phyloP scores from a whole-genome alignment of 352 stramenopile species.

The Aphanomyces euteiches region DNA sequence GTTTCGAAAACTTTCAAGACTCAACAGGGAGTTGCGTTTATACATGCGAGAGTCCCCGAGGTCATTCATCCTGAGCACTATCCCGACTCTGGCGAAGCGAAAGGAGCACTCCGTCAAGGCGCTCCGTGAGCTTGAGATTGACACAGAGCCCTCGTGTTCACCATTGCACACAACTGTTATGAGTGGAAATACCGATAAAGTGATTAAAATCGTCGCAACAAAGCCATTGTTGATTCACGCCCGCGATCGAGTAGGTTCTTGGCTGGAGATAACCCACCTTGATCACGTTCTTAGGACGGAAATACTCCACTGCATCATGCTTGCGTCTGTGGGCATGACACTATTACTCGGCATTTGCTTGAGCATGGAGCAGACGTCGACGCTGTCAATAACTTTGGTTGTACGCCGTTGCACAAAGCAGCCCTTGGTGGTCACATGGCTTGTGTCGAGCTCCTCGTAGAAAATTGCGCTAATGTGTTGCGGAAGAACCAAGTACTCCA shows the following conservation, averaged over 20 bases:
- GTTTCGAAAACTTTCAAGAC: no score
- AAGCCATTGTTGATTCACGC: background rate
- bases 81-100: background rate
- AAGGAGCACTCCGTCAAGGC: background rate
- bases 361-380: slow-evolving; percentile 73
- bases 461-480: slow-evolving; percentile 14
- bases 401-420: slow-evolving; percentile 65
- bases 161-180: slow-evolving; percentile 13
- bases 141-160: slow-evolving; percentile 2
- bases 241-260: background rate
- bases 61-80: slow-evolving; percentile 4
- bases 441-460: slow-evolving; percentile 18
- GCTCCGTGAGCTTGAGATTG: background rate
- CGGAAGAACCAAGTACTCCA: slow-evolving; percentile 9
- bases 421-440: slow-evolving; percentile 18
- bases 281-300: background rate
- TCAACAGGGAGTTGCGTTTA: no score
- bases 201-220: background rate
- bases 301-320: slow-evolving; percentile 65
- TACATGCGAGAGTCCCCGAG: background rate
- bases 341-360: slow-evolving; percentile 56
- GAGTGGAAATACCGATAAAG: background rate
- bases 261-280: background rate
- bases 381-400: slow-evolving; percentile 72
- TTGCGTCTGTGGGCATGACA: slow-evolving; percentile 60